A percentile compares a stretch with the other conserved stretches of the same genome.
Conservation (phyloP, 192 early-diverging fungal genomes). For the Dimargaris xerosporica region DNA sequence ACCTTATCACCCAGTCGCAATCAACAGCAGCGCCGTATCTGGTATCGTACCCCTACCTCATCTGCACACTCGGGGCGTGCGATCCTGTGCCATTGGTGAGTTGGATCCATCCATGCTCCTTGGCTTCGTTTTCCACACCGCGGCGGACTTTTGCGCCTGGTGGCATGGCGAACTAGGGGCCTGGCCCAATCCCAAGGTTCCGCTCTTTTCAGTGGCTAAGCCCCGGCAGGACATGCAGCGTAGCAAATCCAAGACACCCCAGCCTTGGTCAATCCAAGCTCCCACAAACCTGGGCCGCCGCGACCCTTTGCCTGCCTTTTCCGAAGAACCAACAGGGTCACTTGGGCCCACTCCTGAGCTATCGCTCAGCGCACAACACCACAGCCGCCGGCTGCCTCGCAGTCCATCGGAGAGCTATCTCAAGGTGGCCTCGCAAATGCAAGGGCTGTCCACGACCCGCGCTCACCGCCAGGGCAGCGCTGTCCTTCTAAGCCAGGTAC, state of each 20-base stretch:
- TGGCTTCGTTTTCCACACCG: slow-evolving; percentile 28
- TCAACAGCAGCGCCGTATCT: slow-evolving; percentile 20
- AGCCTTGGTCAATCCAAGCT: too few species aligned
- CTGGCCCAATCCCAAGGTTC: slow-evolving; percentile 2
- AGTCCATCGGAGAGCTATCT: too few species aligned
- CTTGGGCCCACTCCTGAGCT: neutral
- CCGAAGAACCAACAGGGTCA: neutral
- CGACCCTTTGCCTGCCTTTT: too few species aligned
- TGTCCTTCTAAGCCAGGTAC: too few species aligned
- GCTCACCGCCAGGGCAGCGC: too few species aligned
- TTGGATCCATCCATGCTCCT: slow-evolving; percentile 35
- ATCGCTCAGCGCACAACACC: neutral
- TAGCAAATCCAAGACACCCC: neutral
- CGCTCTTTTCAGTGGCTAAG: neutral
- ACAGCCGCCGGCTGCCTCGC: too few species aligned
- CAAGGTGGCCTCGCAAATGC: too few species aligned
- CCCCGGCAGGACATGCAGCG: neutral
- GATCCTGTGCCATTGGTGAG: slow-evolving; percentile 24
- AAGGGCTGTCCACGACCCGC: too few species aligned
- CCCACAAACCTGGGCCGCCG: too few species aligned
- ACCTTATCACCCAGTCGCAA: slow-evolving; percentile 20
- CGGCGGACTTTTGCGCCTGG: neutral
- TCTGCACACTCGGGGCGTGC: slow-evolving; percentile 30
- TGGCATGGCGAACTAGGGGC: neutral
- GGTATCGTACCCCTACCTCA: slow-evolving; percentile 26